Evolutionary conservation across 768 basidiomycete species (phyloP).

Genomic region (Lentinula guzmanii): DNA sequence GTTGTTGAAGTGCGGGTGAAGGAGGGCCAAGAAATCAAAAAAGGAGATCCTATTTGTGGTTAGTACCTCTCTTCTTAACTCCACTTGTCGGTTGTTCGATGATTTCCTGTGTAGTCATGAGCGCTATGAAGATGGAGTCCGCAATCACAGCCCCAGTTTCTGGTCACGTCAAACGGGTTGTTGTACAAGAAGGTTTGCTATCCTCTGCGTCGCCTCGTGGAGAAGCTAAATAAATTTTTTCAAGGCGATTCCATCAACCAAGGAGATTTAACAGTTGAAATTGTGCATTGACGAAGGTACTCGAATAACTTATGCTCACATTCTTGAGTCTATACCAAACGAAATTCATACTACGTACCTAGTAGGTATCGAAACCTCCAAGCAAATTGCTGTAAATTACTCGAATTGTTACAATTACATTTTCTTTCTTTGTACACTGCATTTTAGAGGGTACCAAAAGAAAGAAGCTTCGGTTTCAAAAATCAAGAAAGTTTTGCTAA

Average conservation of each 20-base stretch:
- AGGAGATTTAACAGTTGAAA: slow-evolving; percentile 88
- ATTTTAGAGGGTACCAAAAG: too few species aligned
- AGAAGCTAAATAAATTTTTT: not conserved
- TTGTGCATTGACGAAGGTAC: slow-evolving; percentile 48
- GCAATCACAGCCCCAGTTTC: slow-evolving; percentile 95
- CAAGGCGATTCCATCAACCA: slow-evolving; percentile 91
- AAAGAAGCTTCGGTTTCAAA: too few species aligned
- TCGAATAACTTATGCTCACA: not conserved
- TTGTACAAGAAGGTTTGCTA: slow-evolving; percentile 74
- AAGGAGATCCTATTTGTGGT: slow-evolving; percentile 94
- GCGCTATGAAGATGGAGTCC: slow-evolving; percentile 99
- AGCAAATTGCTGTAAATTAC: too few species aligned
- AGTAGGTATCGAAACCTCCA: too few species aligned
- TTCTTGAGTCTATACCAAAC: not conserved
- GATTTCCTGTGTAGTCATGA: slow-evolving; percentile 55
- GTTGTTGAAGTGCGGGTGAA: slow-evolving; percentile 98
- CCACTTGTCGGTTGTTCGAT: slow-evolving; percentile 10
- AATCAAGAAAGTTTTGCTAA: not conserved
- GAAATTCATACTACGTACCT: not conserved
- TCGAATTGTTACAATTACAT: not conserved
- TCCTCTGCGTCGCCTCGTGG: not conserved
- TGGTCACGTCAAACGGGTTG: slow-evolving; percentile 91
- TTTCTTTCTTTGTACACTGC: not conserved
- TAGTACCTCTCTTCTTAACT: slow-evolving; percentile 26
- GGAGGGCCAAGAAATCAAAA: slow-evolving; percentile 96